A percentile compares a stretch with the other conserved stretches of the same genome.
phyloP scores from a whole-genome alignment of 106 monocot species.

The Alisma plantagoaquatica region DNA sequence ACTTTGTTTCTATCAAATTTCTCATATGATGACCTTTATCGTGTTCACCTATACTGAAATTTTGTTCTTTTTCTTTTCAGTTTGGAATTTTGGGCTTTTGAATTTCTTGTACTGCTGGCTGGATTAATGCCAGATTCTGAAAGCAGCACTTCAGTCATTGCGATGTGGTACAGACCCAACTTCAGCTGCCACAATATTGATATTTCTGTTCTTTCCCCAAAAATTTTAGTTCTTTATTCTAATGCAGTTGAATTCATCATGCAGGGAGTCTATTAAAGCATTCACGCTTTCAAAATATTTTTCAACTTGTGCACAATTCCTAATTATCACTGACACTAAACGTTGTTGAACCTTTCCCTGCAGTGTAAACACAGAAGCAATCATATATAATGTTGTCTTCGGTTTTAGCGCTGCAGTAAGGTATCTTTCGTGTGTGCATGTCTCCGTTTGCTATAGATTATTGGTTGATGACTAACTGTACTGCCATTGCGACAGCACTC shows the following conservation, averaged over 20 bases:
- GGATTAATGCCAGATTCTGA: constrained; percentile 67
- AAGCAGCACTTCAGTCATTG: constrained; percentile 68
- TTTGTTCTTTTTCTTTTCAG: constrained; percentile 16
- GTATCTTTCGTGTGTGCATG: no score
- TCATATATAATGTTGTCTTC: constrained; percentile 53
- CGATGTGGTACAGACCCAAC: constrained; percentile 54
- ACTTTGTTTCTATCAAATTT: no score
- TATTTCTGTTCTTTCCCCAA: no score
- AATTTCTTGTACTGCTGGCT: constrained; percentile 72
- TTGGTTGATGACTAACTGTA: no score
- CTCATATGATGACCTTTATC: no score
- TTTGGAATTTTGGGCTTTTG: constrained; percentile 86
- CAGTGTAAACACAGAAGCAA: constrained; percentile 75
- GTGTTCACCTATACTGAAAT: no score
- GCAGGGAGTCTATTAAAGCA: no score
- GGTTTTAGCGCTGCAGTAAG: constrained; percentile 86
- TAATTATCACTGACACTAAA: not conserved
- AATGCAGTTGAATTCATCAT: no score
- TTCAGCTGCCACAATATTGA: not conserved
- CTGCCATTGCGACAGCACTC: constrained; percentile 49
- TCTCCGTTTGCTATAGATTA: no score
- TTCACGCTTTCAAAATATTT: no score
- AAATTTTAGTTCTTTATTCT: no score
- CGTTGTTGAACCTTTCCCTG: not conserved
- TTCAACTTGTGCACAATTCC: not conserved